Evolutionary conservation across 108 stramenopile genomes (phyloP).

Genomic region (Cyclostephanos tholiformis): DNA sequence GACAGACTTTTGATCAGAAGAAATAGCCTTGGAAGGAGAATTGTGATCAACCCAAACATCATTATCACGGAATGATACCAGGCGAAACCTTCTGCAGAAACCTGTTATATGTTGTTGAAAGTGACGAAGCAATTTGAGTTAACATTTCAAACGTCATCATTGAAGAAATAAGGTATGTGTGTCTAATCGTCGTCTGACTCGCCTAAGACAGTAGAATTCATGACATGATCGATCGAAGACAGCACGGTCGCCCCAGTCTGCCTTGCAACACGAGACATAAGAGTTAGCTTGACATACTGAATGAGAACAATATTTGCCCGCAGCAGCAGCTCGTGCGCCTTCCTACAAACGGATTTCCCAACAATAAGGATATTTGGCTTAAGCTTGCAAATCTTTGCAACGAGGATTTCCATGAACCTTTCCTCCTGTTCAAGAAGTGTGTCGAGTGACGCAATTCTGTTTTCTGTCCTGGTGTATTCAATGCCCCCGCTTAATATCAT

Average conservation of each 20-base stretch:
- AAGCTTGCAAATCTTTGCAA: conserved; percentile 87
- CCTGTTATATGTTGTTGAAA: conserved; percentile 9
- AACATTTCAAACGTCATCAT: not conserved
- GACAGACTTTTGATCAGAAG: conserved; percentile 48
- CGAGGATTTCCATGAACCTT: conserved; percentile 93
- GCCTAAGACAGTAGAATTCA: conserved; percentile 79
- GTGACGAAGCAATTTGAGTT: conserved; percentile 1
- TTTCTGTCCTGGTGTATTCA: conserved; percentile 89
- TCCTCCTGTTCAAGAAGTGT: conserved; percentile 93
- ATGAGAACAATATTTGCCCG: conserved; percentile 81
- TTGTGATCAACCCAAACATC: conserved; percentile 68
- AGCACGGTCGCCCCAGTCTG: conserved; percentile 93
- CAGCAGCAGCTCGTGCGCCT: conserved; percentile 89
- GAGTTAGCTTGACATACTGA: conserved; percentile 87
- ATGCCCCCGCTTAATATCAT: conserved; percentile 92
- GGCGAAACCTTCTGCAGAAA: conserved; percentile 75
- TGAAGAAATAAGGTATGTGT: conserved; percentile 5
- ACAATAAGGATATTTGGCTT: conserved; percentile 90
- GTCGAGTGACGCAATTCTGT: conserved; percentile 86
- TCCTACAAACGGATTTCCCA: conserved; percentile 80
- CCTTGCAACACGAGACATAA: conserved; percentile 87
- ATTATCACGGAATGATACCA: conserved; percentile 86
- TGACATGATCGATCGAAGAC: conserved; percentile 88
- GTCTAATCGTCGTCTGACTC: conserved; percentile 31
- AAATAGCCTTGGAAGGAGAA: conserved; percentile 6